Conservation (phyloP, 225 moss, liverwort and hornwort species). For the Ulota crispa region DNA sequence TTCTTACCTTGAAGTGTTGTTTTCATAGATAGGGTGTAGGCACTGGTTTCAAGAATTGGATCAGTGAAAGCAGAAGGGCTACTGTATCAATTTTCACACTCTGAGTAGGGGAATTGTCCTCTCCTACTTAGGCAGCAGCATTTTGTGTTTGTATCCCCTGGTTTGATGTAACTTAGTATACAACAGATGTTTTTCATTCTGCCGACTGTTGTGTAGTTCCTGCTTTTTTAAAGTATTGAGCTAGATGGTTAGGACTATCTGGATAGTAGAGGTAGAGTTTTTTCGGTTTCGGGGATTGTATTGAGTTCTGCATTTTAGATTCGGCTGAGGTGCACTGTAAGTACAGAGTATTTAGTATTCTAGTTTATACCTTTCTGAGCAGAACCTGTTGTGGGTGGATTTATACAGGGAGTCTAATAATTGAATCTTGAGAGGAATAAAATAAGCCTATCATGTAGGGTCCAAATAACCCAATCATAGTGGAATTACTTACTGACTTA, state of each 20-base stretch:
- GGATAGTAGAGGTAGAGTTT: background rate
- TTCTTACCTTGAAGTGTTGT: conserved; percentile 33
- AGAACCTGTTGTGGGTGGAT: background rate
- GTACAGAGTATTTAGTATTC: background rate
- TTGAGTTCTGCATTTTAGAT: background rate
- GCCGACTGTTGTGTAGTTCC: background rate
- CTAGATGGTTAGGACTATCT: background rate
- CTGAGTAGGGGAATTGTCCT: conserved; percentile 10
- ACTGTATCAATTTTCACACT: conserved; percentile 29
- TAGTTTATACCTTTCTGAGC: background rate
- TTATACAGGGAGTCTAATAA: background rate
- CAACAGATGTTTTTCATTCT: background rate
- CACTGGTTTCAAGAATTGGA: conserved; percentile 29
- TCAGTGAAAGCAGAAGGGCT: conserved; percentile 16
- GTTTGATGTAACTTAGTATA: background rate
- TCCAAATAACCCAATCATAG: background rate
- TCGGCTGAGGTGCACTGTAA: background rate
- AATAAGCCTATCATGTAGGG: background rate
- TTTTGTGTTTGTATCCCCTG: background rate
- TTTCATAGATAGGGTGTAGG: conserved; percentile 29
- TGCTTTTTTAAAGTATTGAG: background rate
- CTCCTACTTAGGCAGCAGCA: conserved; percentile 2
- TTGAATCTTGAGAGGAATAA: background rate
- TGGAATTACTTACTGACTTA: too few species aligned
- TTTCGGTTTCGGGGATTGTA: background rate